Base-by-base conservation (phyloP, 2,329 filamentous ascomycete genomes). In the Claviceps monticola region DNA sequence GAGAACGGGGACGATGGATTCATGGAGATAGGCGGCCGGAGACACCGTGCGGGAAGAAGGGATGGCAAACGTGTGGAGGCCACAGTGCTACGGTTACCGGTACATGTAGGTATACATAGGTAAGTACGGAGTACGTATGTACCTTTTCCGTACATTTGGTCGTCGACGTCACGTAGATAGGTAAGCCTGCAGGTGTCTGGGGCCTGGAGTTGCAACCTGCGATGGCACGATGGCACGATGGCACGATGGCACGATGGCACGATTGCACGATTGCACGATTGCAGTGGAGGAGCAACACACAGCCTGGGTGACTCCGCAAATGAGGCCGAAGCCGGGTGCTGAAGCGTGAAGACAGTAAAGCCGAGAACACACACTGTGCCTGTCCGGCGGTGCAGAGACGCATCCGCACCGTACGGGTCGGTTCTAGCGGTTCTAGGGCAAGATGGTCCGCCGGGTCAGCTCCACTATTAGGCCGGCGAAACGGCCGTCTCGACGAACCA, bases 391-490 rank as follows among this genome's bases (percentile, higher is more conserved):
- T 5, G 2, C 8, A n/a, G 7, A 5, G 38, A 34, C 16, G 19
- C 7, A 13, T 26, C 19, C 14, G 17, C 11, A 48, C 52, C 16
- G 49, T 45, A 17, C 29, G 29, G 9, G 29, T 34, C 29, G 29
- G 29, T 34, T 34, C 29, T 34, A 34, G 9, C 29, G 29, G 29
- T 34, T 34, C 29, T 34, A 17, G 16, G 23, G 11, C 21, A 46
- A 17, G 16, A 42, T 42, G 8, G 37, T 17, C 16, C 16, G 46
- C 52, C 51, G 53, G 41, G 53, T 41, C 54, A 60, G 62, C 72
- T 70, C 74, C 74, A 78, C 75, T 74, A 75, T 78, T 76, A 71
- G 66, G 73, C 75, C 75, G 75, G 74, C 68, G 65, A 77, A 73
- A 75, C 64, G 72, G 74, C 75, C 75, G 74, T 68, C 63, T 66